Base-by-base conservation (phyloP, 2,329 filamentous ascomycete species). In the Knufia fluminis region DNA sequence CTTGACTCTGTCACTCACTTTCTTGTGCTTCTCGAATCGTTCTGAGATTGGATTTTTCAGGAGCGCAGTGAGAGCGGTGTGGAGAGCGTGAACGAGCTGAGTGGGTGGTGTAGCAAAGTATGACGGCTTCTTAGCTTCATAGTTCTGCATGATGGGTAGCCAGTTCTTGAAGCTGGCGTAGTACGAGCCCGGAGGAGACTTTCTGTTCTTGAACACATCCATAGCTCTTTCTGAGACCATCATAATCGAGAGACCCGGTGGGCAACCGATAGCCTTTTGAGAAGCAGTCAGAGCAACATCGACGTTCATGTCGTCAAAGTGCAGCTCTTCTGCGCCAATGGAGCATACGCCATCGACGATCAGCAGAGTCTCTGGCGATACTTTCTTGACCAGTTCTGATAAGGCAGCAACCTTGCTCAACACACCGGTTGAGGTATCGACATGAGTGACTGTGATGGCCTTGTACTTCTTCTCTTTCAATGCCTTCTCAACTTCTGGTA, bases 81-180 rank as follows among this genome's bases (percentile, higher is more conserved):
- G 85, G 31, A 98, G 79, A 42, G 92, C 92, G 68, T 86, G 91
- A 59, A 98, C 77, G 45, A 98, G 80, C 70, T 98, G 92, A 12
- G 92, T 92, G 3, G 90, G 89, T 1, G 92, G 92, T 1, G 92
- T 98, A 32, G 92, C 92, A 64, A 98, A 98, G 75, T 98, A 98
- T 1, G 89, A 94, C 32, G 92, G 81, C 74, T 97, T 98, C 75
- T 90, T 88, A 56, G 88, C 87, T 73, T 98, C 92, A 70, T 98
- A 98, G 72, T 96, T 97, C 72, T 92, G 82, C 91, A 98, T 97
- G 69, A 98, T 92, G 41, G 91, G 91, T 50, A 90, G 74, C 92
- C 92, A 98, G 71, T 97, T 97, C 76, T 89, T 90, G 76, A 96
- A 87, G 10, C 86, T 94, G 49, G 86, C 90, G 69, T 96, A 98